Conservation (phyloP, 805 yeast genomes). For the Zygotorulaspora florentina region DNA sequence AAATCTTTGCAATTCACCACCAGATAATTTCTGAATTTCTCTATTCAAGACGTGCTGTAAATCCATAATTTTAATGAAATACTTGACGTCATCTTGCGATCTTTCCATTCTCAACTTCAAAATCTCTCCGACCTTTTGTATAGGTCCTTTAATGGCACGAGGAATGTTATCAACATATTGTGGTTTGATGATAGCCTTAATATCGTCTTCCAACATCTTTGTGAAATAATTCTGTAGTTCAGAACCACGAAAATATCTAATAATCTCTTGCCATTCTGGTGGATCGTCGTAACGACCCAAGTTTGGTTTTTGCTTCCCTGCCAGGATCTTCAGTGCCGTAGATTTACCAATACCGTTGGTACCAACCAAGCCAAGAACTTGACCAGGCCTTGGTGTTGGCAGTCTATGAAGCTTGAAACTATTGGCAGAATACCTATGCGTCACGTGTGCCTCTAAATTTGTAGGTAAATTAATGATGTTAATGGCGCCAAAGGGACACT, state of each 20-base stretch:
- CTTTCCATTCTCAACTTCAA: slow-evolving; percentile 75
- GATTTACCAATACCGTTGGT: slow-evolving; percentile 99
- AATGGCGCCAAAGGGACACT: slow-evolving; percentile 97
- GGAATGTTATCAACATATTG: slow-evolving; percentile 98
- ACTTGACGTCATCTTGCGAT: slow-evolving; percentile 53
- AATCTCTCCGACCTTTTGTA: slow-evolving; percentile 79
- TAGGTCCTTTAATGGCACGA: slow-evolving; percentile 88
- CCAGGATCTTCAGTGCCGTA: slow-evolving; percentile 92
- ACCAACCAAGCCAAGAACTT: slow-evolving; percentile 95
- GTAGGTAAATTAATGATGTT: slow-evolving; percentile 95
- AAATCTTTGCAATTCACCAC: slow-evolving; percentile 98
- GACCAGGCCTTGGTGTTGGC: slow-evolving; percentile 99
- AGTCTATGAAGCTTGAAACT: slow-evolving; percentile 94
- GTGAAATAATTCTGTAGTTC: slow-evolving; percentile 96
- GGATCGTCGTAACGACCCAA: slow-evolving; percentile 92
- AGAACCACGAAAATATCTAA: slow-evolving; percentile 89
- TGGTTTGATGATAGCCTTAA: slow-evolving; percentile 96
- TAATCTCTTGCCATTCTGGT: slow-evolving; percentile 95
- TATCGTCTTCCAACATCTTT: slow-evolving; percentile 86
- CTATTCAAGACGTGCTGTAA: slow-evolving; percentile 72
- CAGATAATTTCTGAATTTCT: slow-evolving; percentile 86
- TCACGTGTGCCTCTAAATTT: slow-evolving; percentile 84
- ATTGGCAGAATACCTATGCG: slow-evolving; percentile 97
- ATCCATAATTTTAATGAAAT: slow-evolving; percentile 67
- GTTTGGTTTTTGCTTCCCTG: slow-evolving; percentile 97